A percentile compares a stretch with the other conserved stretches of the same genome.
phyloP scores from a whole-genome alignment of 1,284 basidiomycete genomes.

The Spongispora temasekensis region DNA sequence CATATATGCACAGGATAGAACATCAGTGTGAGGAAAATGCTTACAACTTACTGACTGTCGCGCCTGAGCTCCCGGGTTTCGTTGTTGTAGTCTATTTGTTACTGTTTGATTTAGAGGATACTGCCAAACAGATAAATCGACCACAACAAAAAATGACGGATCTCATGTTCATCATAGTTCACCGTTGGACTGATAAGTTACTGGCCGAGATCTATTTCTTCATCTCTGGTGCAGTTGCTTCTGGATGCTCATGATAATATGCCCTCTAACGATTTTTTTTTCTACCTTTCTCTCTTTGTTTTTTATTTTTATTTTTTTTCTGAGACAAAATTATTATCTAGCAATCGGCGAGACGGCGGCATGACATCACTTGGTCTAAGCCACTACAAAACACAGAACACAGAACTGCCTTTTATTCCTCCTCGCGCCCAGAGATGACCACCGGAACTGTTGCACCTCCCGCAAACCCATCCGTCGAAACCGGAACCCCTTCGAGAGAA shows the following conservation, averaged over 20 bases:
- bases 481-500: conserved; percentile 21
- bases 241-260: too few species aligned
- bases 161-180: too few species aligned
- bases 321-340: too few species aligned
- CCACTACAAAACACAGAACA: conserved; percentile 1
- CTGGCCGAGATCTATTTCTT: too few species aligned
- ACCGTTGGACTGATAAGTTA: too few species aligned
- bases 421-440: conserved; percentile 12
- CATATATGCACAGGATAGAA: conserved; percentile 8
- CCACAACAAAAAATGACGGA: too few species aligned
- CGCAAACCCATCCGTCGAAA: conserved; percentile 16
- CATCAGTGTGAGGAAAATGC: conserved; percentile 1
- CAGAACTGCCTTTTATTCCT: not conserved
- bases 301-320: too few species aligned
- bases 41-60: not conserved
- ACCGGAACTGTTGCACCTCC: conserved; percentile 9
- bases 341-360: conserved; percentile 22
- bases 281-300: too few species aligned
- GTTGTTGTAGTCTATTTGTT: conserved; percentile 16
- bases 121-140: conserved; percentile 23
- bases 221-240: too few species aligned
- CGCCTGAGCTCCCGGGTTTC: too few species aligned
- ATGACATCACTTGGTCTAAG: conserved; percentile 30
- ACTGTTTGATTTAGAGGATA: conserved; percentile 14
- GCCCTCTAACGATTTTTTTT: too few species aligned